Evolutionary conservation across 23 red algal genomes (phyloP), one percentile per base, ranked within the genome.

Genomic region (Cyanidiococcus yangmingshanensis): DNA sequence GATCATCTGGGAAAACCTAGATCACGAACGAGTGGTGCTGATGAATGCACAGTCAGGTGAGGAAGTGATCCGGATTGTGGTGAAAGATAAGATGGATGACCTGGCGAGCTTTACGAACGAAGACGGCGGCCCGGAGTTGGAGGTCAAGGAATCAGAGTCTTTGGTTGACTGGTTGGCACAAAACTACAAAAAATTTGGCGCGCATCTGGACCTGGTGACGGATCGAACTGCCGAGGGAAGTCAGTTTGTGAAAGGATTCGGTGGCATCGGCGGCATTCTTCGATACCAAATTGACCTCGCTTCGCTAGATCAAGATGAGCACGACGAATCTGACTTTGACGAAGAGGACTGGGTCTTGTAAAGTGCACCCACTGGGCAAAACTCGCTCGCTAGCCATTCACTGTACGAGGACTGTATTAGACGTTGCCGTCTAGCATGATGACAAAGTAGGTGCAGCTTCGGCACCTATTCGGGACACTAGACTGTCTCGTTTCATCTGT

Each of bases 191-290:
- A 67, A 85, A 27, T 96, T 88, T 68, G 92, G 92, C 54, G 89
- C 92, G 1, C 68, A 77, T 33, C 67, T 96, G 21, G 92, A 96
- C 57, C 88, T 96, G 83, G 85, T 96, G 37, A 91, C 92, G 27
- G 82, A 96, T 79, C 76, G 83, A 40, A 89, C 83, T 32, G 87
- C 90, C 35, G 92, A 96, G 82, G 92, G 92, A 34, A 83, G 79
- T 38, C 92, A 96, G 75, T 96, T 96, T 82, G 92, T 96, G 0
- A 79, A 86, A 38, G 92, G 92, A n/a, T 96, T 96, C 77, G 92
- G 92, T 41, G 92, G 92, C 38, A 96, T 96, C 76, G 92, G 92
- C 0, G 92, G 87, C 37, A 54, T 96, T 16, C 84, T 96, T 68
- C 92, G 92, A 26, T 96, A 96, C 37, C 87, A 90, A 59, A 80